phyloP scores from a whole-genome alignment of 805 yeast species.

The Millerozyma acaciae region DNA sequence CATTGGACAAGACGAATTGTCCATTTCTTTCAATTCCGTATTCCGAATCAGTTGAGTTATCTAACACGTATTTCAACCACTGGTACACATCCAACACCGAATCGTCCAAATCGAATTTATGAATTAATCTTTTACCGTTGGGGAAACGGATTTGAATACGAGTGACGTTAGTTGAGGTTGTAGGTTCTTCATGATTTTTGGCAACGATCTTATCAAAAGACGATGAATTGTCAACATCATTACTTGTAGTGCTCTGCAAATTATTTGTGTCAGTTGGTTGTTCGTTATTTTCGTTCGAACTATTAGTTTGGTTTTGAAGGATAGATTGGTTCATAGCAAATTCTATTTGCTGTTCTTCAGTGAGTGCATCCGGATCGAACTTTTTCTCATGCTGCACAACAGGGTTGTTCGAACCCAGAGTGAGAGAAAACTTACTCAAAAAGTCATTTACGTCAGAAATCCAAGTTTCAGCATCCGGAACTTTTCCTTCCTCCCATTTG shows the following conservation, averaged over 20 bases:
- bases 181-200: constrained; percentile 61
- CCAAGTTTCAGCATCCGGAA: constrained; percentile 60
- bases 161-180: constrained; percentile 50
- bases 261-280: constrained; percentile 16
- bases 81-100: constrained; percentile 59
- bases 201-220: constrained; percentile 50
- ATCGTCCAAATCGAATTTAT: constrained; percentile 54
- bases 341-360: constrained; percentile 83
- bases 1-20: constrained; percentile 29
- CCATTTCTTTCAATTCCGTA: constrained; percentile 45
- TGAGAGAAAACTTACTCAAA: constrained; percentile 59
- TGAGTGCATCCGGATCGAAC: constrained; percentile 59
- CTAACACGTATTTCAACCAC: constrained; percentile 59
- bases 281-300: constrained; percentile 19
- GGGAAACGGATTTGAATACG: constrained; percentile 84
- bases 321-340: constrained; percentile 70
- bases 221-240: constrained; percentile 24
- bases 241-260: constrained; percentile 5
- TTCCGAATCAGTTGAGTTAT: constrained; percentile 35
- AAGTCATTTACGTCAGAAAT: constrained; percentile 67
- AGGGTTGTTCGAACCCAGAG: constrained; percentile 63
- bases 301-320: constrained; percentile 22
- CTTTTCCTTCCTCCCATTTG: constrained; percentile 63
- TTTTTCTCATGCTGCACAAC: constrained; percentile 54
- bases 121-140: constrained; percentile 67